Percentiles rank a stretch among this genome's conserved stretches.
phyloP scores from a whole-genome alignment of 2,329 filamentous ascomycete genomes.

The Diaporthe batatas region DNA sequence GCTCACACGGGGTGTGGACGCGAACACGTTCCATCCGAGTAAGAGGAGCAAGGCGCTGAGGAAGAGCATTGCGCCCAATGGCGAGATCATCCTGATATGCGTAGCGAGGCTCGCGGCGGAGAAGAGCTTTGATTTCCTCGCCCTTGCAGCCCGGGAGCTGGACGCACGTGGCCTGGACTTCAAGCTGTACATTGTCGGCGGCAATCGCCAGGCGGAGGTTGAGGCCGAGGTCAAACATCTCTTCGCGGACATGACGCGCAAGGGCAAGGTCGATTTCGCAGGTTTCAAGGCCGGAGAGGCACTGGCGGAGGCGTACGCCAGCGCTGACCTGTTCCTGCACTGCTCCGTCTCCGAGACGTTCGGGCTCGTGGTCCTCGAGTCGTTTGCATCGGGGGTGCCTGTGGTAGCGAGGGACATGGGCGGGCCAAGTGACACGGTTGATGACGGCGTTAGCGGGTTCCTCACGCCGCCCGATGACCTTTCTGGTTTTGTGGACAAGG shows the following conservation, averaged over 20 bases:
- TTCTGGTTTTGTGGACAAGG: conserved; percentile 67
- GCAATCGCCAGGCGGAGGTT: conserved; percentile 74
- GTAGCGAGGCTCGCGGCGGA: conserved; percentile 77
- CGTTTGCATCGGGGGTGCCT: conserved; percentile 78
- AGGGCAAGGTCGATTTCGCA: conserved; percentile 73
- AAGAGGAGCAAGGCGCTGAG: conserved; percentile 66
- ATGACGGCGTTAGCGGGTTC: conserved; percentile 70
- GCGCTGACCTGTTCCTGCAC: conserved; percentile 78
- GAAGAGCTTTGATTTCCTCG: conserved; percentile 78
- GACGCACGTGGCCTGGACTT: conserved; percentile 68
- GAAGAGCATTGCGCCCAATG: conserved; percentile 68
- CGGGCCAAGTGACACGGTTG: conserved; percentile 76
- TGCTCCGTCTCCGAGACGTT: conserved; percentile 81
- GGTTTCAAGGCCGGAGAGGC: conserved; percentile 73
- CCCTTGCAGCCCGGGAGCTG: conserved; percentile 67
- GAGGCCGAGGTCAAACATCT: conserved; percentile 72
- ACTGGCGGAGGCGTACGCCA: conserved; percentile 76
- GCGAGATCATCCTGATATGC: conserved; percentile 74
- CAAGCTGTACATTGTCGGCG: conserved; percentile 76
- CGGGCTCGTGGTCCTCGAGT: conserved; percentile 77
- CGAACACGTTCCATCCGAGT: conserved; percentile 69
- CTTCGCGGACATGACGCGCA: conserved; percentile 63
- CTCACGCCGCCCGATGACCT: conserved; percentile 72
- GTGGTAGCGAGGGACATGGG: conserved; percentile 78
- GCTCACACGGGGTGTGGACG: conserved; percentile 75